Conservation (phyloP, 306 rosid species). For the Gleditsia sinensis region DNA sequence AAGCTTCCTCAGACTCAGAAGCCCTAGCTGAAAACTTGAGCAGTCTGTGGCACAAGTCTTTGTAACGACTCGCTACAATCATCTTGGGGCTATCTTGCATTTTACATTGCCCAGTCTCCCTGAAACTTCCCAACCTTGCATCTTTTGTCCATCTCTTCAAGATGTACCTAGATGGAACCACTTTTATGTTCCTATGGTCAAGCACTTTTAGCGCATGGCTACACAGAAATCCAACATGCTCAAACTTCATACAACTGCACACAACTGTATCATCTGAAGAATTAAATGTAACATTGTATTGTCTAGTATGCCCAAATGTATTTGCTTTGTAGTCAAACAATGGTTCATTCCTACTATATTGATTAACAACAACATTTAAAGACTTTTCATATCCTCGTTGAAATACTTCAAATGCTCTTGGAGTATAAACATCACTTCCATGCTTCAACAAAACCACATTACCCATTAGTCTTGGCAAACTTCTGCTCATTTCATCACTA, state of each 20-base stretch:
- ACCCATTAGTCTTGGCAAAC: conserved; percentile 62
- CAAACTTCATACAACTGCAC: conserved; percentile 68
- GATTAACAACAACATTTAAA: conserved; percentile 62
- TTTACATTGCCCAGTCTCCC: conserved; percentile 36
- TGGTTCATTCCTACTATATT: conserved; percentile 43
- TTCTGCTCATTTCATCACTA: conserved; percentile 50
- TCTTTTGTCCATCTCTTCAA: conserved; percentile 65
- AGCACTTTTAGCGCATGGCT: conserved; percentile 71
- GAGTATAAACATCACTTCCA: conserved; percentile 55
- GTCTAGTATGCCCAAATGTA: conserved; percentile 51
- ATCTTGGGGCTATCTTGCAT: conserved; percentile 46
- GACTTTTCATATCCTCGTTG: conserved; percentile 63
- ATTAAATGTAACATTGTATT: conserved; percentile 49
- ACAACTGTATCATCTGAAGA: conserved; percentile 50
- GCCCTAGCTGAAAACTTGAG: conserved; percentile 62
- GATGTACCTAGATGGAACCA: conserved; percentile 57
- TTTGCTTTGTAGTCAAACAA: conserved; percentile 53
- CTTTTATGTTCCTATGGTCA: conserved; percentile 62
- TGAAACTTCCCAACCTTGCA: conserved; percentile 48
- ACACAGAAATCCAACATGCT: conserved; percentile 63
- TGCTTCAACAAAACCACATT: conserved; percentile 58
- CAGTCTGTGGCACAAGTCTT: conserved; percentile 51
- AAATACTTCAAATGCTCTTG: conserved; percentile 66
- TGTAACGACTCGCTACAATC: conserved; percentile 55
- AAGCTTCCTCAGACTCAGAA: conserved; percentile 62